Evolutionary conservation across 2,329 filamentous ascomycete species (phyloP).

Genomic region (Zopfia rhizophila): DNA sequence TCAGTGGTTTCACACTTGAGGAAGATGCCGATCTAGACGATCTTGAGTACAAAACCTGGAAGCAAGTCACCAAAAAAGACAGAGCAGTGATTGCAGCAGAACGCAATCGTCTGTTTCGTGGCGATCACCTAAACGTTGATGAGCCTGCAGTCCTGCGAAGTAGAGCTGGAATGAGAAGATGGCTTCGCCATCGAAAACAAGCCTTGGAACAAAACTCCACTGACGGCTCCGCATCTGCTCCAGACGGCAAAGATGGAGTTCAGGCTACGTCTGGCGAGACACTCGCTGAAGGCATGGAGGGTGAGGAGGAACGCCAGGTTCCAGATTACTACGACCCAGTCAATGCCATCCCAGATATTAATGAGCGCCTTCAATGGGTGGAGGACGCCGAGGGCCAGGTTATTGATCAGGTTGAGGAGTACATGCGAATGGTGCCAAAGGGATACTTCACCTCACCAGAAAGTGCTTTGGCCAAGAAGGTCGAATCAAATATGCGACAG

Average conservation of each 20-base stretch:
- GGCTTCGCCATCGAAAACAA: conserved; percentile 80
- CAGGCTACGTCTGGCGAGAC: conserved; percentile 72
- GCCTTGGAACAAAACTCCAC: conserved; percentile 55
- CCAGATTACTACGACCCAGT: conserved; percentile 95
- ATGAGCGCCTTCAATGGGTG: conserved; percentile 81
- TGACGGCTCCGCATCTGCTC: conserved; percentile 61
- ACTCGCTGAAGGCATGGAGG: conserved; percentile 93
- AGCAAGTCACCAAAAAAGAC: conserved; percentile 97
- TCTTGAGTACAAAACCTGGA: conserved; percentile 94
- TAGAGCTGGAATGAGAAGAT: conserved; percentile 90
- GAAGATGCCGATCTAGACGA: conserved; percentile 90
- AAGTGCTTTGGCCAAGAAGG: conserved; percentile 78
- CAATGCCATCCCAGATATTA: conserved; percentile 85
- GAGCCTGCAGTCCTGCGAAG: conserved; percentile 86
- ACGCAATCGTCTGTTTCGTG: conserved; percentile 85
- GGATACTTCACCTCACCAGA: conserved; percentile 80
- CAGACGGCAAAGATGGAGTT: conserved; percentile 59
- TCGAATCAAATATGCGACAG: conserved; percentile 91
- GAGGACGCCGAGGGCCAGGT: conserved; percentile 91
- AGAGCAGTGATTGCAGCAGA: conserved; percentile 87
- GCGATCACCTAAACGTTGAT: conserved; percentile 84
- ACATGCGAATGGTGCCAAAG: conserved; percentile 77
- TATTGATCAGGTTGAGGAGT: conserved; percentile 87
- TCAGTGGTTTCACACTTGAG: conserved; percentile 73
- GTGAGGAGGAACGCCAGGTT: conserved; percentile 77